Conservation (phyloP, 345 rosid species). For the Erysimum cheiranthoides region DNA sequence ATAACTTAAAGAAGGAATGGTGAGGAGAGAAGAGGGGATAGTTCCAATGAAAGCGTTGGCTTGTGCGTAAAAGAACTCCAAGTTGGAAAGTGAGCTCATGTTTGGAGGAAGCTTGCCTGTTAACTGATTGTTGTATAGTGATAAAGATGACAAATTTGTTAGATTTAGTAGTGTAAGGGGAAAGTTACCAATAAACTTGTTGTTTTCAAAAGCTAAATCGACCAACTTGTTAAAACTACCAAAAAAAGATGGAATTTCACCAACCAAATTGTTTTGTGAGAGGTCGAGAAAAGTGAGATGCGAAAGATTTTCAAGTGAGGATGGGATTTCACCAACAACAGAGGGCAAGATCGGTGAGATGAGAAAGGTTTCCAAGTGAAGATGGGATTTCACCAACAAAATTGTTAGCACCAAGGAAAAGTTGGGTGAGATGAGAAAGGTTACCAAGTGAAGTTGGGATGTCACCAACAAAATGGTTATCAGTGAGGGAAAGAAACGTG, state of each 20-base stretch:
- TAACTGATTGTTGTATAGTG: background rate
- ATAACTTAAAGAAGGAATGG: background rate
- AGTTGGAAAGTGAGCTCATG: background rate
- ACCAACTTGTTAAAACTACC: background rate
- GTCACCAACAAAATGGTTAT: no score
- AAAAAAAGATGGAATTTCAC: slow-evolving; percentile 6
- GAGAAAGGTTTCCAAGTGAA: background rate
- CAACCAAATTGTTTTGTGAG: background rate
- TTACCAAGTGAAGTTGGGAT: background rate
- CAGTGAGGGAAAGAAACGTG: no score
- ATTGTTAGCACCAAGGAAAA: background rate
- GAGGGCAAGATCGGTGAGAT: background rate
- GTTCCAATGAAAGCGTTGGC: background rate
- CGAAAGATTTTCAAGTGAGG: background rate
- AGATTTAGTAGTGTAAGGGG: background rate
- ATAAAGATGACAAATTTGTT: background rate
- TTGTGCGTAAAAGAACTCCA: background rate
- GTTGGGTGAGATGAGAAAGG: background rate
- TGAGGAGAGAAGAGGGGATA: background rate
- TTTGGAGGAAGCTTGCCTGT: background rate
- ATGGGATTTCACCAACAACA: background rate
- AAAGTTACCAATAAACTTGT: background rate
- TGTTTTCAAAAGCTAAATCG: background rate
- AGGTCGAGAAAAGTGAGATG: background rate
- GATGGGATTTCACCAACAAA: background rate